phyloP scores from a whole-genome alignment of 2,329 filamentous ascomycete genomes.

The Hawksworthiomyces lignivorus region DNA sequence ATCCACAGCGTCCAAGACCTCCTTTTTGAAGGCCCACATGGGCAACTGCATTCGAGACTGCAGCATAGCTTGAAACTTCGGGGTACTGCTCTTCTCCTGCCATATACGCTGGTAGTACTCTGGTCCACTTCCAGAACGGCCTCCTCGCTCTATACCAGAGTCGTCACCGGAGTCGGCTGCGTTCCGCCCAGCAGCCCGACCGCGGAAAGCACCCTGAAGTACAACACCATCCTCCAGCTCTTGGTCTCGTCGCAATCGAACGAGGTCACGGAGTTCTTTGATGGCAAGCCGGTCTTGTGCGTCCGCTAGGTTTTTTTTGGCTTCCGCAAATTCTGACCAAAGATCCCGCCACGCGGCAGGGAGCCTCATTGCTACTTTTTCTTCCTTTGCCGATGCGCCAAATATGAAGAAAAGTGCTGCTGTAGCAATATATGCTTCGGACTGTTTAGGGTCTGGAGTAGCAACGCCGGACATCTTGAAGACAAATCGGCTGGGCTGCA shows the following conservation, averaged over 20 bases:
- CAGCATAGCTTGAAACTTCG: constrained; percentile 72
- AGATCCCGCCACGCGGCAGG: constrained; percentile 77
- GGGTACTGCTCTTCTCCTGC: constrained; percentile 47
- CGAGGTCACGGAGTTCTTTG: constrained; percentile 58
- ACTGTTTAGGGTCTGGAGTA: constrained; percentile 69
- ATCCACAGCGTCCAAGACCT: constrained; percentile 71
- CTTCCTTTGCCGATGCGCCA: constrained; percentile 69
- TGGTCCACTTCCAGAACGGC: constrained; percentile 29
- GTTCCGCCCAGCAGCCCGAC: constrained; percentile 41
- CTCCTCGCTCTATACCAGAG: constrained; percentile 34
- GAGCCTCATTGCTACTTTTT: constrained; percentile 73
- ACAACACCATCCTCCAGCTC: constrained; percentile 69
- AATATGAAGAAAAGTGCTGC: constrained; percentile 76
- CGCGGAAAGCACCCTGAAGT: constrained; percentile 67
- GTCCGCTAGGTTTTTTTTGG: constrained; percentile 63
- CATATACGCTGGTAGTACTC: constrained; percentile 52
- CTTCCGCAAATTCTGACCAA: constrained; percentile 69
- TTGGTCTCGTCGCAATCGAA: constrained; percentile 61
- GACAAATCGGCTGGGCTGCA: constrained; percentile 45
- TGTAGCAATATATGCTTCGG: constrained; percentile 79
- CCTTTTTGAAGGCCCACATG: constrained; percentile 76
- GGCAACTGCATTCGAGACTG: constrained; percentile 71
- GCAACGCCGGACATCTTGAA: constrained; percentile 71
- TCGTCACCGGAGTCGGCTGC: constrained; percentile 42
- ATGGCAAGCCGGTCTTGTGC: constrained; percentile 61